Base-by-base conservation (phyloP, 352 stramenopile genomes). In the Globisporangium viniferum region DNA sequence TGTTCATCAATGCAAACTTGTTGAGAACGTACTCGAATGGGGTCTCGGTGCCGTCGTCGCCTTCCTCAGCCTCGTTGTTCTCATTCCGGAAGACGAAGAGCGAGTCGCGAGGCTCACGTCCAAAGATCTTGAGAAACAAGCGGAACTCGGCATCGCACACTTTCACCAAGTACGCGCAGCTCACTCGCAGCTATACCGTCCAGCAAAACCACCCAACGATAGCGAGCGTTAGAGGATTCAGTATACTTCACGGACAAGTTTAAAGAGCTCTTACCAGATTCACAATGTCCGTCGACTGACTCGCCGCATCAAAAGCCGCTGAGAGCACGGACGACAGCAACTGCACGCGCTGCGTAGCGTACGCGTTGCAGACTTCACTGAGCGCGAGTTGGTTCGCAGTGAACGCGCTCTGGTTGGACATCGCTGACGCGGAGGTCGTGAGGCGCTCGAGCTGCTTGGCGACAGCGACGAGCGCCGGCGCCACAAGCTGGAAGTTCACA, bases 131-230 rank as follows among this genome's bases (percentile, higher is more conserved):
- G 7, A 76, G 44, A 48, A 93, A 95, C 0, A 95, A 67, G 7
- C 77, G 78, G 69, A 86, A 90, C 71, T 95, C 88, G 10, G 83
- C 82, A 39, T 93, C 84, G 39, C 84, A 93, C 35, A 95, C 75
- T 8, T 80, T 81, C 0, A 95, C 72, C 18, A 95, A 46, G 35
- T 91, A 84, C 6, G 84, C 67, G 22, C 84, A 89, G 60, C 73
- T 86, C 9, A 86, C 71, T 15, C 88, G 86, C 18, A 95, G 77
- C 81, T 90, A 61, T 8, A 53, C 2, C 48, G 31, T 9, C 44
- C 8, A 22, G 10, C 3, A 18, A 33, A 31, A 35, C 24, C 10
- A 36, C 27, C 14, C 22, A 51, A 9, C 31, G 2, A 33, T 33
- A 33, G 31, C 31, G 31, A 33, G 31, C 62, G 9, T 69, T 58